Base-by-base conservation (phyloP, 2,329 filamentous ascomycete genomes). In the Pyrenophora tritici-repentis region DNA sequence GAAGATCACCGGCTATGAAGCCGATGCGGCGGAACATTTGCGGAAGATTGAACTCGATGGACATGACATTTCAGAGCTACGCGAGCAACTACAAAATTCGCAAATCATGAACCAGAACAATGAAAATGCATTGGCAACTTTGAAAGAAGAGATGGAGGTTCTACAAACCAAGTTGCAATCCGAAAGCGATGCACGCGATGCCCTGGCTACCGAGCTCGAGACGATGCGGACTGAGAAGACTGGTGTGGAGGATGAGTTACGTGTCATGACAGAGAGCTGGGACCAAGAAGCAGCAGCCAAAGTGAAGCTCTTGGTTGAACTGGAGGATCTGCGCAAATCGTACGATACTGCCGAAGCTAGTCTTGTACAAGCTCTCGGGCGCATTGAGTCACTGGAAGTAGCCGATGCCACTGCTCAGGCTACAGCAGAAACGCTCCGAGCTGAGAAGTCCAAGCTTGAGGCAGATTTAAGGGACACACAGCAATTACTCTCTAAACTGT, bases 121-220 rank as follows among this genome's bases (percentile, higher is more conserved):
- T 0, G 65, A 71, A 35, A 47, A 61, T 20, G 65, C 65, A 13
- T 33, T 70, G n/a, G 45, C 42, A 2, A 57, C 59, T 6, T 32
- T 66, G 36, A 53, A 47, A 16, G 44, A n/a, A 2, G 61, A 65
- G 14, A 20, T 68, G 9, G 45, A 43, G 8, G 44, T 56, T n/a
- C 33, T 70, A 6, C 53, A 63, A 34, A 41, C 47, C 9, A 56
- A 48, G 13, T 42, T 65, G 4, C 44, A 44, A 6, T 53, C 47
- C 12, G 56, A 63, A 16, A 44, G 44, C 12, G 53, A 64, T 26
- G 52, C 47, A 4, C 62, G 58, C 9, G 47, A 50, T 22, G 50
- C 16, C 9, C 36, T 73, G 20, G 48, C 49, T 6, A 34, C 36
- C 8, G 65, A 73, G 16, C 49, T 74, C n/a, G 56, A 63, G 6